Conservation (phyloP, 2,329 filamentous ascomycete genomes). For the Ascochyta fabae region DNA sequence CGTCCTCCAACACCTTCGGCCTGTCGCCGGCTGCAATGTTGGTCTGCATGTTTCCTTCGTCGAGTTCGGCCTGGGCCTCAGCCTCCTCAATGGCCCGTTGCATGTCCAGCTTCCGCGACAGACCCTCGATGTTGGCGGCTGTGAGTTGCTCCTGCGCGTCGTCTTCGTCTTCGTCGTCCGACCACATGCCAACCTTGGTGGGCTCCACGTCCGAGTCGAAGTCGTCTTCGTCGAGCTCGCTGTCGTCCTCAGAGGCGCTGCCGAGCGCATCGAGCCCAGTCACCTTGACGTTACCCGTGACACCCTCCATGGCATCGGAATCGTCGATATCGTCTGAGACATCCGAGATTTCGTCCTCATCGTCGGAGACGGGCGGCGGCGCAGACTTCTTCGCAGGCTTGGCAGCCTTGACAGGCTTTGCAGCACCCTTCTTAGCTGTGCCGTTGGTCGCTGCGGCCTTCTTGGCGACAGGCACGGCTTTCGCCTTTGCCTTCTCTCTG, state of each 20-base stretch:
- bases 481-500: conserved; percentile 33
- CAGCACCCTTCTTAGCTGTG: conserved; percentile 29
- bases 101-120: conserved; percentile 83
- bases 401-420: conserved; percentile 28
- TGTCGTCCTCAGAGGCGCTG: conserved; percentile 46
- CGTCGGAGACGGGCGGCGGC: conserved; percentile 40
- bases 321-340: conserved; percentile 28
- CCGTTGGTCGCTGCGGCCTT: conserved; percentile 52
- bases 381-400: conserved; percentile 44
- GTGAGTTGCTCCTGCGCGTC: conserved; percentile 89
- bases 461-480: conserved; percentile 31
- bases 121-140: conserved; percentile 92
- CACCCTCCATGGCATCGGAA: conserved; percentile 52
- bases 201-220: conserved; percentile 63
- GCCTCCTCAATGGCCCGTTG: conserved; percentile 78
- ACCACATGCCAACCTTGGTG: conserved; percentile 75
- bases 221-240: conserved; percentile 49
- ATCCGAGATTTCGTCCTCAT: conserved; percentile 45
- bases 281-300: conserved; percentile 42
- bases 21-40: conserved; percentile 81
- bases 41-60: conserved; percentile 85
- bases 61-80: conserved; percentile 83
- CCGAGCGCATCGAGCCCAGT: conserved; percentile 50
- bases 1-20: conserved; percentile 68
- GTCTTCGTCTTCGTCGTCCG: conserved; percentile 94